Evolutionary conservation across 441 rosid species (phyloP), one percentile per base, ranked within the genome.

Genomic region (Gossypium trilobum): DNA sequence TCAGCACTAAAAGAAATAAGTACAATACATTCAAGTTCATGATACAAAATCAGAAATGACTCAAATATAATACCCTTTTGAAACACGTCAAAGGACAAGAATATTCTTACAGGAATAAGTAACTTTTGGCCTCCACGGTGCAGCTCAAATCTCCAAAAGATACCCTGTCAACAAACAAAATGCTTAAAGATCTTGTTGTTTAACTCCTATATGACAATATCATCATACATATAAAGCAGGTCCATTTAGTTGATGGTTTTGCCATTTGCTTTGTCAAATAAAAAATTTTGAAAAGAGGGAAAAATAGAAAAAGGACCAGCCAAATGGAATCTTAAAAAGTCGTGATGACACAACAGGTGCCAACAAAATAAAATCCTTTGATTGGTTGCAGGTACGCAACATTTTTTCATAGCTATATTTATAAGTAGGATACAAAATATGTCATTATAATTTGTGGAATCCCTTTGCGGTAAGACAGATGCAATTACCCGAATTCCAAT

Each of bases 111-210:
- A 13, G 98, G 99, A 78, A 95, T 76, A 75, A 89, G 83, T 78
- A 92, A 82, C 85, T 91, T 95, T 77, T 95, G 99, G 70, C 89
- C 88, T 36, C 96, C 94, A 48, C 95, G 95, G 68, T 78, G 95
- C 80, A 88, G 82, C 81, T 95, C 99, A 77, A 95, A 80, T 82
- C 84, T 92, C 99, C 99, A 95, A 75, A 82, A 86, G 70, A 91
- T 78, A 72, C 99, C 99, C 99, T 92, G 86, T 57, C 69, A 77
- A 78, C 10, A 76, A 58, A 77, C 69, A 16, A 74, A 79, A n/a
- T 29, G 66, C 3, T 54, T 16, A 23, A 72, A 48, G 22, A 3
- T 10, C 23, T 17, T 58, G 27, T 48, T 29, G 29, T 22, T 48
- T 23, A 33, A 50, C 51, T 2, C 59, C 14, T 16, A 27, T 51